Conservation (phyloP, 108 stramenopile genomes). For the Cylindrotheca closterium region DNA sequence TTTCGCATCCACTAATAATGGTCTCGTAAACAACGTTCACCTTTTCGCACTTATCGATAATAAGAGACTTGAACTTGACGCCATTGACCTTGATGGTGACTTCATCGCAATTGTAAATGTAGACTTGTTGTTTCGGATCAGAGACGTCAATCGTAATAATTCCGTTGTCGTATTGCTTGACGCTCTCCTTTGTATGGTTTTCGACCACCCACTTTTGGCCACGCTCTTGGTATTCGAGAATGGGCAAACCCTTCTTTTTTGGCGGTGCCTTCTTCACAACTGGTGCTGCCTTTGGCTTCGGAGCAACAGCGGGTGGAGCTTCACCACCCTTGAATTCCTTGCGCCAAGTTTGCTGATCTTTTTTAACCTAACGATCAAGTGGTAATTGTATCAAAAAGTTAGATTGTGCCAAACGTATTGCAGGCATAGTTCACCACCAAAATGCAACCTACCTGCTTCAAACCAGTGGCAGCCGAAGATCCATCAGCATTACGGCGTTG, state of each 20-base stretch:
- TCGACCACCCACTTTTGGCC: slow-evolving; percentile 95
- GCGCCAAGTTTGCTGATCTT: slow-evolving; percentile 95
- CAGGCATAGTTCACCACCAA: neutral
- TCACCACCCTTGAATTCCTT: slow-evolving; percentile 84
- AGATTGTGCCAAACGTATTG: neutral
- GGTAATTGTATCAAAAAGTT: neutral
- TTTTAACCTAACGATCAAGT: slow-evolving; percentile 39
- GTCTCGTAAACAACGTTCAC: slow-evolving; percentile 84
- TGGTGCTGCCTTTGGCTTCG: slow-evolving; percentile 15
- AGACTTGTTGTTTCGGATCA: slow-evolving; percentile 90
- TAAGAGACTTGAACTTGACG: slow-evolving; percentile 88
- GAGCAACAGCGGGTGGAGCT: slow-evolving; percentile 14
- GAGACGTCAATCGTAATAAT: slow-evolving; percentile 77
- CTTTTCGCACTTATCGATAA: slow-evolving; percentile 87
- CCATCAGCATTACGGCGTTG: slow-evolving; percentile 72
- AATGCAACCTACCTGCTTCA: slow-evolving; percentile 73
- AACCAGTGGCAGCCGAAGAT: slow-evolving; percentile 85
- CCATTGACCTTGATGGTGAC: slow-evolving; percentile 90
- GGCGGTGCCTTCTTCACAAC: slow-evolving; percentile 35
- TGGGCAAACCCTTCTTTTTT: slow-evolving; percentile 75
- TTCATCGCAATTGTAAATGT: slow-evolving; percentile 85
- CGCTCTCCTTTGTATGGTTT: slow-evolving; percentile 84
- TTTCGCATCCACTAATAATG: slow-evolving; percentile 85
- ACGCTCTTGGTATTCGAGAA: slow-evolving; percentile 83
- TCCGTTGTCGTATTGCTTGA: slow-evolving; percentile 42